phyloP scores from a whole-genome alignment of 257 asterid species.

The Nicotiana tabacum region DNA sequence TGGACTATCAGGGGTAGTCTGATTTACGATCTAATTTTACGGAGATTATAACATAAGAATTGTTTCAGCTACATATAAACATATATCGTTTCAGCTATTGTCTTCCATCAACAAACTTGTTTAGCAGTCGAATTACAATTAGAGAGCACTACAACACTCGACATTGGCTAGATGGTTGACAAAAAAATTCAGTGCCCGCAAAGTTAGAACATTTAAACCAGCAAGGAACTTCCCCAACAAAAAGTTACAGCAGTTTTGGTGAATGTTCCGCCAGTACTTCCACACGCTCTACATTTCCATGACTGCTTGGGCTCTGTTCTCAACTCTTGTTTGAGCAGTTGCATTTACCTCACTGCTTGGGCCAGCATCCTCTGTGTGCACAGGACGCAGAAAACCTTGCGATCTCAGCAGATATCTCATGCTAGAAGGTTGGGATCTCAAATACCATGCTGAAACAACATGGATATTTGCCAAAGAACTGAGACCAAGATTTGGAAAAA shows the following conservation, averaged over 20 bases:
- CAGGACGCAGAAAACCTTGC: constrained; percentile 67
- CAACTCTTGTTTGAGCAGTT: constrained; percentile 19
- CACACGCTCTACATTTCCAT: constrained; percentile 25
- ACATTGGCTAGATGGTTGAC: not conserved
- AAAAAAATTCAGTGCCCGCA: not conserved
- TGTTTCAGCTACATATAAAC: not conserved
- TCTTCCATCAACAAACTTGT: not conserved
- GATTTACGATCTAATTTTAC: no score
- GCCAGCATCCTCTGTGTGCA: constrained; percentile 42
- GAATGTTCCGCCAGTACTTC: constrained; percentile 48
- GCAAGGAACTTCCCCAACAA: not conserved
- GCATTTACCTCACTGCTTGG: constrained; percentile 17
- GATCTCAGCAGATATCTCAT: constrained; percentile 68
- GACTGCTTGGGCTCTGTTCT: constrained; percentile 12
- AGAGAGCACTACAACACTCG: not conserved
- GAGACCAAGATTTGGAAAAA: constrained; percentile 87
- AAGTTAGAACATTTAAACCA: not conserved
- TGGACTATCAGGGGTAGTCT: no score
- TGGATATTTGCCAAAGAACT: constrained; percentile 75
- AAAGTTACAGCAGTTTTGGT: not conserved
- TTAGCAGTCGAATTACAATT: constrained; percentile 1
- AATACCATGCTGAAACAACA: constrained; percentile 54
- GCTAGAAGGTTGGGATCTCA: constrained; percentile 62
- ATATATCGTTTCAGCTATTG: not conserved
- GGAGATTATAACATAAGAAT: no score